phyloP scores from a whole-genome alignment of 2,329 filamentous ascomycete genomes.

The Macrophomina tecta region DNA sequence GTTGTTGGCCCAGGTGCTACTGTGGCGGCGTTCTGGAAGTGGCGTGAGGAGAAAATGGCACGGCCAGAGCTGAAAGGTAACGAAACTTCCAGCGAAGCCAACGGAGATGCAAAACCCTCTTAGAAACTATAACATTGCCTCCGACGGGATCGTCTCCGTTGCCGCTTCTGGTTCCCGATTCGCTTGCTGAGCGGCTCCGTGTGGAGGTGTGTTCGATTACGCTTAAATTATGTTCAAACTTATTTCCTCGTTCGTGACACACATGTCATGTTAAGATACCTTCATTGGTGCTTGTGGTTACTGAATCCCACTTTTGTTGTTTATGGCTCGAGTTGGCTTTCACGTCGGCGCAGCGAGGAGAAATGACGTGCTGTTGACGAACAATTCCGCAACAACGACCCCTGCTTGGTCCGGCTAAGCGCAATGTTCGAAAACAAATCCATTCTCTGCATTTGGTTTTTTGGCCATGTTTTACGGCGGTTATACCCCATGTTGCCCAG shows the following conservation, averaged over 20 bases:
- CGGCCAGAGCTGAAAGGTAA: not conserved
- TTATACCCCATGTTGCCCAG: not conserved
- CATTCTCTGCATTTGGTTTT: not conserved
- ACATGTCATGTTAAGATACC: not conserved
- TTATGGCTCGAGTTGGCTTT: not conserved
- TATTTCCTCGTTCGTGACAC: not conserved
- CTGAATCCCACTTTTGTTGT: not conserved
- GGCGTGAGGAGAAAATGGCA: slow-evolving; percentile 10
- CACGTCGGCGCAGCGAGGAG: not conserved
- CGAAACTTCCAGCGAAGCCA: too few species aligned
- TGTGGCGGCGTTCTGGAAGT: not conserved
- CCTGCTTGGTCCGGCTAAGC: not conserved
- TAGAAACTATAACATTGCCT: too few species aligned
- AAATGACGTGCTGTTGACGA: slow-evolving; percentile 1
- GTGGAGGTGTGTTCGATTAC: not conserved
- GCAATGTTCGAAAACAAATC: not conserved
- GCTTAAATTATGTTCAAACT: not conserved
- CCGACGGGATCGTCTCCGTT: too few species aligned
- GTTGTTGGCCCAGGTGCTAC: not conserved
- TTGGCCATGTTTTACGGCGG: too few species aligned
- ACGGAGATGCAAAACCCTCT: too few species aligned
- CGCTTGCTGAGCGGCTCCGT: too few species aligned
- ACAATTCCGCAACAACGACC: not conserved
- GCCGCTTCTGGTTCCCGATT: too few species aligned
- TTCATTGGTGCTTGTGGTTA: not conserved